These are phyloP conservation scores for Chlamydomonas sphaeroides DNA, from an alignment of 139 green algal species.

Conservation along the genomic window DNA sequence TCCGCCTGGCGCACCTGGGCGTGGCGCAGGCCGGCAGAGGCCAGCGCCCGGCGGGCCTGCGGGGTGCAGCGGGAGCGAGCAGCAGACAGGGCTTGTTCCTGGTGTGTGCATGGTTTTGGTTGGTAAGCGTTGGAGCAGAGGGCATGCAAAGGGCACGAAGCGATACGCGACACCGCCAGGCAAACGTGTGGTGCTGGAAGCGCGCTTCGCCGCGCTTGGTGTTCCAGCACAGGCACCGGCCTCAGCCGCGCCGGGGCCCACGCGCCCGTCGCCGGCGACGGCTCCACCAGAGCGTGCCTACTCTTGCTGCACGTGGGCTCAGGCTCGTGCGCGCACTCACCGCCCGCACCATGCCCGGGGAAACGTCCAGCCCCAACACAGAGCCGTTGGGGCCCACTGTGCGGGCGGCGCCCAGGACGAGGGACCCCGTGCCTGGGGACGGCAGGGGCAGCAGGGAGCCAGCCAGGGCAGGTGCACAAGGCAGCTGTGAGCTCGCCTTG, in stretches of 20 bases:
- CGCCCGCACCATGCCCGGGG: background rate
- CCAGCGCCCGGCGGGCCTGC: background rate
- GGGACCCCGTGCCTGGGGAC: background rate
- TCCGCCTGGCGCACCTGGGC: background rate
- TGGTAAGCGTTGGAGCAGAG: too few relatives aligned
- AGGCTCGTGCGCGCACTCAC: background rate
- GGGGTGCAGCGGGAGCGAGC: background rate
- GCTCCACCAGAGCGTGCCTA: background rate
- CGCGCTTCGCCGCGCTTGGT: too few relatives aligned
- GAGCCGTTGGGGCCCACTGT: background rate
- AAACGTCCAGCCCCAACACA: background rate
- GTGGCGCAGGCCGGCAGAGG: background rate
- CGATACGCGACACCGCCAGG: too few relatives aligned
- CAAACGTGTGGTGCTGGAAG: too few relatives aligned
- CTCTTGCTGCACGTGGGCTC: background rate
- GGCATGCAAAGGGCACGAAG: background rate
- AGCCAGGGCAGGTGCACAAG: background rate
- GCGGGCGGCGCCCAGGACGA: background rate
- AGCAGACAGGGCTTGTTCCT: background rate
- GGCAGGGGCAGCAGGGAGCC: background rate
- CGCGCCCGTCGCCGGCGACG: background rate
- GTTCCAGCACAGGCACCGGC: too few relatives aligned
- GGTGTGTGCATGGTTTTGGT: too few relatives aligned
- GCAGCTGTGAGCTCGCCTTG: too few relatives aligned
- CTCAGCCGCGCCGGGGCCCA: too few relatives aligned